A percentile compares a stretch with the other conserved stretches of the same genome.
Conservation (phyloP, 2,329 filamentous ascomycete genomes). For the Arachnomyces sp. region DNA sequence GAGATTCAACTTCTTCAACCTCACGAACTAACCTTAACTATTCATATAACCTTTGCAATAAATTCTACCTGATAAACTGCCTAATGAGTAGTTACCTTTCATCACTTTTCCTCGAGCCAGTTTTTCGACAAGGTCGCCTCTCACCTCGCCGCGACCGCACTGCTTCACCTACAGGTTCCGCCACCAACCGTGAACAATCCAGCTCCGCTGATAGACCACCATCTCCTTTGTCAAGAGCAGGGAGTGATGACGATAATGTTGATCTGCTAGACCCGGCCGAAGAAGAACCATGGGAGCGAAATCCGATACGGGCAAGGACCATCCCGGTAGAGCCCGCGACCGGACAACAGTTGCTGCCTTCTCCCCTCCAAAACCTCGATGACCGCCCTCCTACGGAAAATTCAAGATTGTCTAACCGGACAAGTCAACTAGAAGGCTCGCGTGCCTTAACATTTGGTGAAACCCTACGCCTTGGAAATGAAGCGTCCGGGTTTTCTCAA, state of each 20-base stretch:
- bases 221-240: not conserved
- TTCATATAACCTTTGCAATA: slow-evolving; percentile 7
- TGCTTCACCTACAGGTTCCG: slow-evolving; percentile 12
- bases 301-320: too few species aligned
- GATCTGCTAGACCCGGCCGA: too few species aligned
- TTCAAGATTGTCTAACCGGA: not conserved
- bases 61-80: slow-evolving; percentile 15
- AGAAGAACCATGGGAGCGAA: too few species aligned
- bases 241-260: too few species aligned
- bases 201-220: too few species aligned
- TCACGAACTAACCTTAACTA: not conserved
- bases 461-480: too few species aligned
- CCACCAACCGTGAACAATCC: slow-evolving; percentile 4
- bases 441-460: too few species aligned
- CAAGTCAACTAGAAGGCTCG: too few species aligned
- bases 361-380: not conserved
- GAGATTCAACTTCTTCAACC: slow-evolving; percentile 8
- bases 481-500: too few species aligned
- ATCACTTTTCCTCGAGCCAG: slow-evolving; percentile 36
- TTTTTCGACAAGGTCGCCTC: slow-evolving; percentile 32
- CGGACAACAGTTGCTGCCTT: too few species aligned
- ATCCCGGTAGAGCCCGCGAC: too few species aligned
- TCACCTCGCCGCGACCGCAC: slow-evolving; percentile 8
- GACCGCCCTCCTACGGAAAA: not conserved
- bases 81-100: slow-evolving; percentile 39